Percentiles rank a stretch among this genome's conserved stretches.
Evolutionary conservation across 495 filamentous ascomycete species (phyloP).

Genomic region (Trichocladium antarcticum): DNA sequence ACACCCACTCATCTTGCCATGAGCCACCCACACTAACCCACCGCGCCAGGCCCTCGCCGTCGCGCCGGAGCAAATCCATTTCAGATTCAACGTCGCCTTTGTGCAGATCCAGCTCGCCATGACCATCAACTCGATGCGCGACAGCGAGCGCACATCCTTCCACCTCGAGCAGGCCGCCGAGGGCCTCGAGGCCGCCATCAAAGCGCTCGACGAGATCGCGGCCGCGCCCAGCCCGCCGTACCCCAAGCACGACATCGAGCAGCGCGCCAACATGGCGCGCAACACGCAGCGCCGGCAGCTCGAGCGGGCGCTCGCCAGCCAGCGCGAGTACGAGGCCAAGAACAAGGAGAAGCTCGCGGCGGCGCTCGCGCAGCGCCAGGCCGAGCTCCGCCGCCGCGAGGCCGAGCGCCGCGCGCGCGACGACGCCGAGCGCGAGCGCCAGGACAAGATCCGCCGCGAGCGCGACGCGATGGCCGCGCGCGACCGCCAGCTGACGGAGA

Average conservation of each 20-base stretch:
- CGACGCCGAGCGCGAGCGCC: slow-evolving; percentile 55
- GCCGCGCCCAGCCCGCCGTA: slow-evolving; percentile 78
- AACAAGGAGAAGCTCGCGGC: slow-evolving; percentile 73
- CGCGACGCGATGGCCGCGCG: slow-evolving; percentile 65
- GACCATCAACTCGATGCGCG: slow-evolving; percentile 59
- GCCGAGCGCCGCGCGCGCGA: slow-evolving; percentile 49
- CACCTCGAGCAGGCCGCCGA: slow-evolving; percentile 67
- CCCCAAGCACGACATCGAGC: slow-evolving; percentile 77
- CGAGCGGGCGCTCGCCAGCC: slow-evolving; percentile 67
- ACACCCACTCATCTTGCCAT: neutral
- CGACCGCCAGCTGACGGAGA: slow-evolving; percentile 57
- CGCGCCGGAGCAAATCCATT: slow-evolving; percentile 72
- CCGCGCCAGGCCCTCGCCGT: slow-evolving; percentile 53
- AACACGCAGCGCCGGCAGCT: slow-evolving; percentile 90
- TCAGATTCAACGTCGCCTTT: slow-evolving; percentile 96
- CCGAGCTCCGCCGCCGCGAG: slow-evolving; percentile 60
- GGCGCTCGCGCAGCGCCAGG: slow-evolving; percentile 65
- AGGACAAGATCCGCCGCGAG: slow-evolving; percentile 70
- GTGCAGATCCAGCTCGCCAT: slow-evolving; percentile 88
- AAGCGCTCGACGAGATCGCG: slow-evolving; percentile 67
- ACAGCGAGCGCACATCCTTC: slow-evolving; percentile 61
- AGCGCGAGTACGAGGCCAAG: slow-evolving; percentile 86
- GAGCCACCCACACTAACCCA: slow-evolving; percentile 14
- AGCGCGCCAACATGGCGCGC: slow-evolving; percentile 89
- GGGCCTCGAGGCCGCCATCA: slow-evolving; percentile 86